Evolutionary conservation across 1,139 yeast species (phyloP).

Genomic region (Candida sp.): DNA sequence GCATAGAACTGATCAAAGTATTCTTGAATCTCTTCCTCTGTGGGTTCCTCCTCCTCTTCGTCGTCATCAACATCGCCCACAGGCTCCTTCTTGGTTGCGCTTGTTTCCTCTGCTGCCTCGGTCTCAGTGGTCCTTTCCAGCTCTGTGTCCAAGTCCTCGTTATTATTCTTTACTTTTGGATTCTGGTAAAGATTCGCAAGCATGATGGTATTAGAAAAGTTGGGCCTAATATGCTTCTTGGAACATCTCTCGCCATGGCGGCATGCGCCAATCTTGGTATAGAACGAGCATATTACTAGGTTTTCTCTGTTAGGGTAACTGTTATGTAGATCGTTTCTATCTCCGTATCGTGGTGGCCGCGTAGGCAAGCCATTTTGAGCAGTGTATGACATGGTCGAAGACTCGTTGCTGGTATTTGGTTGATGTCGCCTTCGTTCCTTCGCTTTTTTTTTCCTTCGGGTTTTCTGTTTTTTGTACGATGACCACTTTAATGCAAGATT

Average conservation of each 20-base stretch:
- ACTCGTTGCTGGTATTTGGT: not conserved
- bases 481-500: not conserved
- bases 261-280: conserved; percentile 89
- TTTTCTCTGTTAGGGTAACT: not conserved
- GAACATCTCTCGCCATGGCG: conserved; percentile 93
- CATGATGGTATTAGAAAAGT: conserved; percentile 67
- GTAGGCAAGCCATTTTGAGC: not conserved
- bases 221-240: conserved; percentile 74
- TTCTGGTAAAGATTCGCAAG: conserved; percentile 74
- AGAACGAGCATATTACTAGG: conserved; percentile 51
- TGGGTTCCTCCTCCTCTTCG: conserved; percentile 12
- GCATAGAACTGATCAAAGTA: conserved; percentile 70
- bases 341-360: not conserved
- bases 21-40: conserved; percentile 48
- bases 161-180: conserved; percentile 33
- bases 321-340: not conserved
- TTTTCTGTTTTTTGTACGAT: not conserved
- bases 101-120: too few species aligned
- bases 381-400: not conserved
- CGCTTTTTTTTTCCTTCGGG: not conserved
- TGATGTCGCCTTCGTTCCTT: not conserved
- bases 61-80: not conserved
- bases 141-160: not conserved
- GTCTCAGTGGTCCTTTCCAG: too few species aligned
- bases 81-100: not conserved